A percentile compares a stretch with the other conserved stretches of the same genome.
Evolutionary conservation across 2,329 filamentous ascomycete species (phyloP).

Genomic region (Tolypocladium guangdongense): DNA sequence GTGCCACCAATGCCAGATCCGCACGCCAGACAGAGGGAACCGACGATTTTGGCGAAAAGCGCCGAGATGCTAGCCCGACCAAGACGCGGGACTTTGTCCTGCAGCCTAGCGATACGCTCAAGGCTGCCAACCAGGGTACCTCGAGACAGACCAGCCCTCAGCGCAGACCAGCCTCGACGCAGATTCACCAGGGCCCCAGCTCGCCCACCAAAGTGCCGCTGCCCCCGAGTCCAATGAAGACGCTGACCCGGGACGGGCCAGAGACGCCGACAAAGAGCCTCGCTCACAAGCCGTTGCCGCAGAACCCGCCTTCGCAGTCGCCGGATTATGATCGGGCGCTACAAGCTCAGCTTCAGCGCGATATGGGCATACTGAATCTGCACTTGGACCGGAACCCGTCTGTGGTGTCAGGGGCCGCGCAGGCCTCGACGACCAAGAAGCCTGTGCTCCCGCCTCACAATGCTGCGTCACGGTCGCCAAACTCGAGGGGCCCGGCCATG

Average conservation of each 20-base stretch:
- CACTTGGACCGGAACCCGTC: constrained; percentile 10
- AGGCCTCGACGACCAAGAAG: neutral
- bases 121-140: constrained; percentile 34
- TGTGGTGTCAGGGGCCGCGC: constrained; percentile 7
- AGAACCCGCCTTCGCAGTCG: constrained; percentile 35
- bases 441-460: constrained; percentile 24
- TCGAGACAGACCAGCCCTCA: constrained; percentile 51
- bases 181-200: constrained; percentile 13
- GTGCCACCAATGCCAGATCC: constrained; percentile 65
- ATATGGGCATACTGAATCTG: constrained; percentile 48
- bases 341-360: constrained; percentile 52
- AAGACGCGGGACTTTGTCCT: constrained; percentile 37
- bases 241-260: constrained; percentile 17
- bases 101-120: constrained; percentile 44
- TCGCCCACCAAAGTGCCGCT: constrained; percentile 52
- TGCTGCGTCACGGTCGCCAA: constrained; percentile 22
- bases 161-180: constrained; percentile 37
- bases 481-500: constrained; percentile 29
- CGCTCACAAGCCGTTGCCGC: constrained; percentile 34
- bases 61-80: constrained; percentile 38
- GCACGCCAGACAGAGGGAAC: constrained; percentile 37
- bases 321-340: constrained; percentile 50
- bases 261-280: constrained; percentile 31
- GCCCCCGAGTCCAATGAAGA: constrained; percentile 31
- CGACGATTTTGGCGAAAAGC: constrained; percentile 41